These are phyloP conservation scores for Schizosaccharomyces lindneri DNA, from an alignment of 805 yeast species.

Conservation along the genomic window DNA sequence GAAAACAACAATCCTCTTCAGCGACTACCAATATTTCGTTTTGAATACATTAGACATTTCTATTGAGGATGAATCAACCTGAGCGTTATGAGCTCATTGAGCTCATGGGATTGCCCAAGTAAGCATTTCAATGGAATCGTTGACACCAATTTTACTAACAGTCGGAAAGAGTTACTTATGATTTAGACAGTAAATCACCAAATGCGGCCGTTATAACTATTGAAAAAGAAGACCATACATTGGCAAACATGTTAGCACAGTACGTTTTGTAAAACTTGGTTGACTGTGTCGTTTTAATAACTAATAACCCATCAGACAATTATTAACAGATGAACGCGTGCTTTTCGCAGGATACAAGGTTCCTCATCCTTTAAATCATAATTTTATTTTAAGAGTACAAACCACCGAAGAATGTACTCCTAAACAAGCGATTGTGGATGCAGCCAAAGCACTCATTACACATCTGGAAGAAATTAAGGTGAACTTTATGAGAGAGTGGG, in stretches of 20 bases:
- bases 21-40: too few species aligned
- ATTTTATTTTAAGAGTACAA: constrained; percentile 79
- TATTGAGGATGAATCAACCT: constrained; percentile 69
- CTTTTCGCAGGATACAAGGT: constrained; percentile 91
- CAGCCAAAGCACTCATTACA: constrained; percentile 60
- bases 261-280: neutral
- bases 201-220: constrained; percentile 81
- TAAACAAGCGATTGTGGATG: constrained; percentile 66
- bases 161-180: constrained; percentile 36
- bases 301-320: constrained; percentile 19
- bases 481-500: constrained; percentile 81
- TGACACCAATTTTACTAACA: neutral
- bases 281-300: neutral
- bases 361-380: constrained; percentile 93
- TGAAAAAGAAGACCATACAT: constrained; percentile 92
- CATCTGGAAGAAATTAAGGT: constrained; percentile 52
- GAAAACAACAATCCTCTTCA: too few species aligned
- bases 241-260: constrained; percentile 59
- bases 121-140: constrained; percentile 68
- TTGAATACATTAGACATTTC: neutral
- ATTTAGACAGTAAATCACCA: constrained; percentile 86
- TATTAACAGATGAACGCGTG: constrained; percentile 68
- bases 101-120: constrained; percentile 48
- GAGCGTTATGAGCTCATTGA: constrained; percentile 85
- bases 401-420: constrained; percentile 91